These are phyloP conservation scores for Crithidia brevicula DNA, from an alignment of 208 protist genomes.

Conservation along the genomic window DNA sequence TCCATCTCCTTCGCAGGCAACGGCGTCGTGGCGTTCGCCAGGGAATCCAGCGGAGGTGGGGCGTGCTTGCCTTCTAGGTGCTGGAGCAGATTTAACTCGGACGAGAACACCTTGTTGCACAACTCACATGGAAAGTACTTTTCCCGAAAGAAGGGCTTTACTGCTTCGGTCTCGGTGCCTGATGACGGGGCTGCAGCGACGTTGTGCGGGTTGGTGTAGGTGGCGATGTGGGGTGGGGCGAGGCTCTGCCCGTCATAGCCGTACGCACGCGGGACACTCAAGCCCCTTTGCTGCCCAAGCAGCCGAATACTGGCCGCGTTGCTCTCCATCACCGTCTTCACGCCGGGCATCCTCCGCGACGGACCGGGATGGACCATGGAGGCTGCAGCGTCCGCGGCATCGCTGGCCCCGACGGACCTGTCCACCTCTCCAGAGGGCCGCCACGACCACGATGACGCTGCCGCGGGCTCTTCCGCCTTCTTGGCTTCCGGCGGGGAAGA, in stretches of 20 bases:
- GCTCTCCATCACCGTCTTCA: conserved; percentile 34
- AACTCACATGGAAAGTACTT: conserved; percentile 85
- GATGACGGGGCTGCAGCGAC: no score
- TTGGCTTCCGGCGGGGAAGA: no score
- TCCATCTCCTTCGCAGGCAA: background rate
- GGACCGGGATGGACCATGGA: conserved; percentile 2
- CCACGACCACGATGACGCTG: no score
- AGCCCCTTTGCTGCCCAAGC: background rate
- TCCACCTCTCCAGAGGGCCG: no score
- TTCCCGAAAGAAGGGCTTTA: conserved; percentile 38
- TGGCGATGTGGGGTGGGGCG: no score
- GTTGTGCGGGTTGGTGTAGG: no score
- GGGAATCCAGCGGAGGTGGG: background rate
- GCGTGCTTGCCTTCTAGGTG: conserved; percentile 75
- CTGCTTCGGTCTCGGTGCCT: no score
- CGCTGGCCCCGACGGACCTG: no score
- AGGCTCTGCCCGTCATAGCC: no score
- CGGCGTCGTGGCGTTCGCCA: background rate
- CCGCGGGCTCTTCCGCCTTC: background rate
- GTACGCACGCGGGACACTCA: background rate
- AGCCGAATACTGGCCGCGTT: conserved; percentile 1
- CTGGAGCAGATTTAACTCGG: conserved; percentile 72
- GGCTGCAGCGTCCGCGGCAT: no score
- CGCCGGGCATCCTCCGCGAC: conserved; percentile 38
- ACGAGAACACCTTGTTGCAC: conserved; percentile 57